Conservation (phyloP, 2,329 filamentous ascomycete genomes). For the Fusarium pseudograminearum region DNA sequence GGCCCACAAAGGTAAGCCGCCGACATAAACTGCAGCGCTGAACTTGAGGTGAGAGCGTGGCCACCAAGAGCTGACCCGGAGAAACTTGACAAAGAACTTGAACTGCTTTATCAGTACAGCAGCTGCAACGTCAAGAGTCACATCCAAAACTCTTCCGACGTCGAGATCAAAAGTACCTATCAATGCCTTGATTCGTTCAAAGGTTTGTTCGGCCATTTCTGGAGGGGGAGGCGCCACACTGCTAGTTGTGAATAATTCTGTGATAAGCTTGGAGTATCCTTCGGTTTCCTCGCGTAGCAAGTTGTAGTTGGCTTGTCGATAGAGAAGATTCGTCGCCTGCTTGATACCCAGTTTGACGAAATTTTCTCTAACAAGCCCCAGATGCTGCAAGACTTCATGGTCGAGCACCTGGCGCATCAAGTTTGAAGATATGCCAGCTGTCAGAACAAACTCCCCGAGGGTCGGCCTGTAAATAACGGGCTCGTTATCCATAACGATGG, state of each 20-base stretch:
- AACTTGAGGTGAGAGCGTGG: constrained; percentile 70
- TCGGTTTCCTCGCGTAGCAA: constrained; percentile 94
- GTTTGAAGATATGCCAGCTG: constrained; percentile 77
- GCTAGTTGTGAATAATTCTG: constrained; percentile 92
- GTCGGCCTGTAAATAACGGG: constrained; percentile 60
- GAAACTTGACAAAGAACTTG: constrained; percentile 92
- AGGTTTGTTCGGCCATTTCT: constrained; percentile 84
- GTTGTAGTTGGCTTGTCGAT: constrained; percentile 97
- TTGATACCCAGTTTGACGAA: constrained; percentile 87
- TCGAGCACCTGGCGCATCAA: constrained; percentile 89
- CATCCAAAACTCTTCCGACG: constrained; percentile 92
- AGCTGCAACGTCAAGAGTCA: constrained; percentile 94
- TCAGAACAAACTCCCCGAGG: constrained; percentile 76
- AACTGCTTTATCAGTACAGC: constrained; percentile 93
- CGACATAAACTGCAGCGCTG: constrained; percentile 60
- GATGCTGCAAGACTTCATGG: constrained; percentile 75
- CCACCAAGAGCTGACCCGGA: constrained; percentile 97
- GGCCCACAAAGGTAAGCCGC: constrained; percentile 87
- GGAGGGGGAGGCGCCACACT: constrained; percentile 78
- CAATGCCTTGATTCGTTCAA: constrained; percentile 91
- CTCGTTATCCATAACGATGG: constrained; percentile 81
- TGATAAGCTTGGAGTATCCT: constrained; percentile 95
- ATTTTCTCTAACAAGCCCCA: constrained; percentile 86
- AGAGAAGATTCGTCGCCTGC: constrained; percentile 91
- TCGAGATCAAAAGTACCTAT: constrained; percentile 98